phyloP scores from a whole-genome alignment of 2,329 filamentous ascomycete genomes.

The Epichloe typhina region DNA sequence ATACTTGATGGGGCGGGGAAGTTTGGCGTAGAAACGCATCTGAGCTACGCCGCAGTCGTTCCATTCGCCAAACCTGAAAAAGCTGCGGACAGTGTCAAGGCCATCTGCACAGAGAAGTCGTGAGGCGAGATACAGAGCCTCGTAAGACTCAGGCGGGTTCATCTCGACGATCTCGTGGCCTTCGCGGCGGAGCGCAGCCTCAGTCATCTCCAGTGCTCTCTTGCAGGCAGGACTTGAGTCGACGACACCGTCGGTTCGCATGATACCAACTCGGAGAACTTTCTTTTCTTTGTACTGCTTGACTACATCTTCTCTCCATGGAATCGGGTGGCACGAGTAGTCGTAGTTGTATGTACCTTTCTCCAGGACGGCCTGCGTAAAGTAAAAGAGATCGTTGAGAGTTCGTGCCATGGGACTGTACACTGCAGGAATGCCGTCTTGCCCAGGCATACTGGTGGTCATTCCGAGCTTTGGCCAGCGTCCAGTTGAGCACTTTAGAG shows the following conservation, averaged over 20 bases:
- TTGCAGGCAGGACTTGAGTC: conserved; percentile 75
- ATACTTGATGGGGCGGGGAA: conserved; percentile 65
- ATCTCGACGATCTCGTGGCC: conserved; percentile 62
- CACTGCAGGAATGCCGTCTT: conserved; percentile 79
- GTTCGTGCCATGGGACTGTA: conserved; percentile 90
- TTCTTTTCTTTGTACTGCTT: conserved; percentile 46
- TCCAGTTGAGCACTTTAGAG: conserved; percentile 74
- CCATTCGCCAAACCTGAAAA: conserved; percentile 64
- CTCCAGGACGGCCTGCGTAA: conserved; percentile 61
- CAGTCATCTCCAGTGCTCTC: conserved; percentile 60
- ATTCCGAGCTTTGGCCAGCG: conserved; percentile 80
- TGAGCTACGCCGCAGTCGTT: conserved; percentile 67
- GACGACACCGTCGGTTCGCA: conserved; percentile 71
- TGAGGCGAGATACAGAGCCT: conserved; percentile 62
- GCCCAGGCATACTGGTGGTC: conserved; percentile 79
- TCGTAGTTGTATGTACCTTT: conserved; percentile 89
- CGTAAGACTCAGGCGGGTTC: conserved; percentile 56
- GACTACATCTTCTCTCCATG: conserved; percentile 55
- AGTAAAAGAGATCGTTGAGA: conserved; percentile 70
- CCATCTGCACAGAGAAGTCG: conserved; percentile 78
- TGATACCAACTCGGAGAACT: conserved; percentile 57
- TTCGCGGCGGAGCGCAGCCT: conserved; percentile 50
- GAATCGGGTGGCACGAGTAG: conserved; percentile 70
- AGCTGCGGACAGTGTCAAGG: conserved; percentile 63
- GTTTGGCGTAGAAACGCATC: conserved; percentile 58